Evolutionary conservation across 805 yeast genomes (phyloP).

Genomic region (Yarrowia sp.): DNA sequence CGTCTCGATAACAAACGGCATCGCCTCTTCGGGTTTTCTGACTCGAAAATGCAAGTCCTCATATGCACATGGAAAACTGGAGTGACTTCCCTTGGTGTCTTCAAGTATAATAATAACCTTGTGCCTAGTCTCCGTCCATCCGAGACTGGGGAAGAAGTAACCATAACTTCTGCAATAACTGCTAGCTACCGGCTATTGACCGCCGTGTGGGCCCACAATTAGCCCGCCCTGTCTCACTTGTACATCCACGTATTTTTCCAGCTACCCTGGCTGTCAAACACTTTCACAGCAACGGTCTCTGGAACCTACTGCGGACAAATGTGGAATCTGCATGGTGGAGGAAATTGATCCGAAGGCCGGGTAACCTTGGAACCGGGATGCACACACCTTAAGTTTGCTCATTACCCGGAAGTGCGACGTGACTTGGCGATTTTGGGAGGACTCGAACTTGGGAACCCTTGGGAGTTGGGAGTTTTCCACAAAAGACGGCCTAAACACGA

Average conservation of each 20-base stretch:
- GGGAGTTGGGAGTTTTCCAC: neutral
- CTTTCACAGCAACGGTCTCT: conserved; percentile 29
- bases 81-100: conserved; percentile 4
- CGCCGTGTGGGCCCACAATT: neutral
- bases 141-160: neutral
- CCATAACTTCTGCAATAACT: too few species aligned
- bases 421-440: too few species aligned
- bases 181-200: too few species aligned
- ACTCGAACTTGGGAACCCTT: too few species aligned
- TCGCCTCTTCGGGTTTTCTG: conserved; percentile 1
- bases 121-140: conserved; percentile 35
- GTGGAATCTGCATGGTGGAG: conserved; percentile 28
- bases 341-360: conserved; percentile 35
- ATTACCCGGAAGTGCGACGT: too few species aligned
- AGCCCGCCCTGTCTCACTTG: too few species aligned
- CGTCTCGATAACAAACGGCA: too few species aligned
- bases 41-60: conserved; percentile 9
- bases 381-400: too few species aligned
- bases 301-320: conserved; percentile 30
- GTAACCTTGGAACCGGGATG: neutral
- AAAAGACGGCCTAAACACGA: conserved; percentile 10
- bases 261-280: neutral
- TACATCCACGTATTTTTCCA: neutral
- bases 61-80: conserved; percentile 21
- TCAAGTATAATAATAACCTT: conserved; percentile 2